These are phyloP conservation scores for Friedmanniomyces endolithicus DNA, from an alignment of 495 filamentous ascomycete genomes.

Conservation along the genomic window DNA sequence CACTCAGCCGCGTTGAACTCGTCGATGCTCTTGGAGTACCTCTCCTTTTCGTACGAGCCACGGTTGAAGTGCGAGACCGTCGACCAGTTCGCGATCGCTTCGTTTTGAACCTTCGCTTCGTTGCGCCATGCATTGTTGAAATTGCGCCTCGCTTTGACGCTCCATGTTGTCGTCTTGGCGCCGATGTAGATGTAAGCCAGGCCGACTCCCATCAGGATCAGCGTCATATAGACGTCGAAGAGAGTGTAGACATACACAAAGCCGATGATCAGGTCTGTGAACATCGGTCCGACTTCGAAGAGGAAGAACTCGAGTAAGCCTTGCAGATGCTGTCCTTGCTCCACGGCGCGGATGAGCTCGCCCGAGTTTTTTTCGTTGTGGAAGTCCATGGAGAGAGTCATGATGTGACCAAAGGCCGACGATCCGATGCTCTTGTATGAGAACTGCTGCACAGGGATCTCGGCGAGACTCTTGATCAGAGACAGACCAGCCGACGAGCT, in stretches of 20 bases:
- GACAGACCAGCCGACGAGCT: conserved; percentile 12
- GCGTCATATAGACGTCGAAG: conserved; percentile 63
- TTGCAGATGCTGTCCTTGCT: conserved; percentile 50
- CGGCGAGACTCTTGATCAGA: conserved; percentile 15
- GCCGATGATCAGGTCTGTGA: conserved; percentile 57
- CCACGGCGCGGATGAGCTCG: conserved; percentile 55
- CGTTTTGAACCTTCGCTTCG: conserved; percentile 48
- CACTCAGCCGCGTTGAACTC: conserved; percentile 21
- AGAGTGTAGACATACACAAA: conserved; percentile 54
- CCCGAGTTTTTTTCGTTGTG: conserved; percentile 63
- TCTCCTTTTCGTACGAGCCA: conserved; percentile 48
- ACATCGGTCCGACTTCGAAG: conserved; percentile 56
- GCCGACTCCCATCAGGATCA: conserved; percentile 52
- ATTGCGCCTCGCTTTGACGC: conserved; percentile 1
- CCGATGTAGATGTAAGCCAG: conserved; percentile 47
- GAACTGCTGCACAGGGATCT: conserved; percentile 43
- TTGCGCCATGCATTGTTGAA: conserved; percentile 31
- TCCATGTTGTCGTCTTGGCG: conserved; percentile 19
- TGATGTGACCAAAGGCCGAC: conserved; percentile 61
- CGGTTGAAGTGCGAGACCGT: conserved; percentile 63
- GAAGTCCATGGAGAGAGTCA: conserved; percentile 68
- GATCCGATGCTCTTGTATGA: conserved; percentile 47
- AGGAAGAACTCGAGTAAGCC: conserved; percentile 53
- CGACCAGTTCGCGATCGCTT: conserved; percentile 55
- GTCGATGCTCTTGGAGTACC: conserved; percentile 37